A percentile compares a stretch with the other conserved stretches of the same genome.
phyloP scores from a whole-genome alignment of 176 grass and related monocot genomes.

The Canna indica region DNA sequence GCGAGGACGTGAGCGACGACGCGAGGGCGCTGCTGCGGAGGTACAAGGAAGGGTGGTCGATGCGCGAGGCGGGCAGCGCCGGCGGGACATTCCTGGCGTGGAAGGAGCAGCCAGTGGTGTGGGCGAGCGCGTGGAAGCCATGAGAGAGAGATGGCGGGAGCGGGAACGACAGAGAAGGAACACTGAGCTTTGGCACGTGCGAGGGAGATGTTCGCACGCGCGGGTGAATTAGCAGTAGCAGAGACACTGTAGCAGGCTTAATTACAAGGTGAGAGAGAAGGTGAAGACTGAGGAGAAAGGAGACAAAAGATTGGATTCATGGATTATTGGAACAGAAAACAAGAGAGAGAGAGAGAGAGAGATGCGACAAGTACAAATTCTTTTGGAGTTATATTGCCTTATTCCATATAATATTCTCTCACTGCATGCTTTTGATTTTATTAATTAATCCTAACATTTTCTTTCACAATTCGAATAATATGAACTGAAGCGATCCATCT shows the following conservation, averaged over 20 bases:
- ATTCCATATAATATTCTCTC: not conserved
- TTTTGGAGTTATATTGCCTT: not conserved
- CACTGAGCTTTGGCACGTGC: not conserved
- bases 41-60: conserved; percentile 84
- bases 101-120: conserved; percentile 86
- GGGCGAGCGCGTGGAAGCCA: conserved; percentile 88
- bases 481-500: too few relatives aligned
- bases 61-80: conserved; percentile 35
- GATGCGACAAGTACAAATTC: not conserved
- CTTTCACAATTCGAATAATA: not conserved
- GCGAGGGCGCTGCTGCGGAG: conserved; percentile 63
- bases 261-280: not conserved
- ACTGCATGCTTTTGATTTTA: not conserved
- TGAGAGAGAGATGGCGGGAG: conserved; percentile 9
- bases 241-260: too few relatives aligned
- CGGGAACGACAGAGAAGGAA: not conserved
- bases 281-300: not conserved
- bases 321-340: not conserved
- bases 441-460: not conserved
- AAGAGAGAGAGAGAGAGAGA: not conserved
- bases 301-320: not conserved
- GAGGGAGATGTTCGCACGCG: not conserved
- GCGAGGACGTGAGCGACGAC: conserved; percentile 87
- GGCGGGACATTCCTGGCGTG: conserved; percentile 70
- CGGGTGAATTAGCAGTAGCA: not conserved